Conservation (phyloP, 2,329 filamentous ascomycete species). For the Colletotrichum filicis region DNA sequence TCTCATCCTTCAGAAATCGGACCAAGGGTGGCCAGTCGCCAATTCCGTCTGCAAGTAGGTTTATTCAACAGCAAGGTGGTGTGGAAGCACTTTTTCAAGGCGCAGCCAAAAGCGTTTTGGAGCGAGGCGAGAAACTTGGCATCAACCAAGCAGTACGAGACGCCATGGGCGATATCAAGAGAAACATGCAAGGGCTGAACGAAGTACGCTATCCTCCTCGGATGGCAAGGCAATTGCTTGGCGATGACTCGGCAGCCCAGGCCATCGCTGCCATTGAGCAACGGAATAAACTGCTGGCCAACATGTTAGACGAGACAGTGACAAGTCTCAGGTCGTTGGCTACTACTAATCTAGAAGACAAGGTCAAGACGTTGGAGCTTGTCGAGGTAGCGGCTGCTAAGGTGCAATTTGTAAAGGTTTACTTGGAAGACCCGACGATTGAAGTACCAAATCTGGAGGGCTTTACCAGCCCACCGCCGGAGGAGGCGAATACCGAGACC, state of each 20-base stretch:
- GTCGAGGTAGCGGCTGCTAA: conserved; percentile 71
- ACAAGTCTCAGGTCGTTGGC: conserved; percentile 71
- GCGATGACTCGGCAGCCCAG: conserved; percentile 45
- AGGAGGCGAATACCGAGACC: conserved; percentile 11
- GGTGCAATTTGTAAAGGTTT: conserved; percentile 72
- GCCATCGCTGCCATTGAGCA: conserved; percentile 66
- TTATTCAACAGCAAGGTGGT: conserved; percentile 66
- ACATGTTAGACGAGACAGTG: conserved; percentile 75
- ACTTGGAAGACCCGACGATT: conserved; percentile 67
- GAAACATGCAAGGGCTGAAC: conserved; percentile 77
- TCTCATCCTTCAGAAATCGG: conserved; percentile 51
- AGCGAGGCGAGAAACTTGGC: conserved; percentile 79
- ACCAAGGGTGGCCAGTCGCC: conserved; percentile 55
- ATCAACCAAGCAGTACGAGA: conserved; percentile 86
- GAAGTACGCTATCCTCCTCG: conserved; percentile 59
- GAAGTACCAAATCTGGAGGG: conserved; percentile 52
- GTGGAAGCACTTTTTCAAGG: conserved; percentile 80
- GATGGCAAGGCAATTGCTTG: conserved; percentile 48
- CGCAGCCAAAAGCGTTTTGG: conserved; percentile 79
- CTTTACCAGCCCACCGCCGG: conserved; percentile 10
- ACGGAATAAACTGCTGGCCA: conserved; percentile 74
- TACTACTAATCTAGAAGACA: conserved; percentile 59
- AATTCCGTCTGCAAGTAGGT: conserved; percentile 57
- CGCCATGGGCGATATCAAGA: conserved; percentile 81
- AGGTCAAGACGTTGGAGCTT: conserved; percentile 59